Evolutionary conservation across 1,284 basidiomycete genomes (phyloP), one percentile per base, ranked within the genome.

Genomic region (Leccinum huronense): DNA sequence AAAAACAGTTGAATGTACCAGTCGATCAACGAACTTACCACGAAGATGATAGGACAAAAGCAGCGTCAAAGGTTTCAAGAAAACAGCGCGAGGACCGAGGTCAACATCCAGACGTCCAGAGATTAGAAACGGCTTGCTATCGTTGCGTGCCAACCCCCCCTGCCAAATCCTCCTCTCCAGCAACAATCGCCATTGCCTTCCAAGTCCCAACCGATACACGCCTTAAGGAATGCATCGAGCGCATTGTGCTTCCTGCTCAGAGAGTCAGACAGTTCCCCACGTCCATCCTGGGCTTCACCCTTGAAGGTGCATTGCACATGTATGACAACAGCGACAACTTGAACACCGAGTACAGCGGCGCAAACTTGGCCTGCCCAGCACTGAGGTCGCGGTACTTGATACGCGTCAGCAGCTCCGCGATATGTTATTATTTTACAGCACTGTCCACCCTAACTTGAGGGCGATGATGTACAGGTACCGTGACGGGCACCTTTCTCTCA

Each of bases 211-310:
- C 34, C 11, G 63, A 97, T 80, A 79, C 94, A 96, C 56, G 95
- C 94, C 84, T 94, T 93, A 75, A 97, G 81, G 87, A 96, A 96
- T 66, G 87, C 84, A 80, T 98, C 97, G 68, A 98, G 87, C 19
- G 94, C 97, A 67, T 95, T 93, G 74, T 95, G 88, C 84, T 99
- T 97, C 77, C 96, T 87, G 80, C 90, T 91, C 70, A 98, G 86
- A 73, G 90, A 92, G 88, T 99, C 70, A 98, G 86, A 73, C 90
- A 92, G 88, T 99, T 99, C 80, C 98, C 91, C 70, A 98, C 95
- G 72, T 95, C 93, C 57, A 90, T 91, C 67, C 88, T 95, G 68
- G 94, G 95, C 86, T 98, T 98, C 81, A 97, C 95, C 71, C 23
- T 27, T 27, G 98, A 86, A 31, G 97, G 95, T 0, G 97, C 96